These are phyloP conservation scores for Bonia amplexicaulis DNA, from an alignment of 176 grass and related monocot genomes.

Conservation along the genomic window DNA sequence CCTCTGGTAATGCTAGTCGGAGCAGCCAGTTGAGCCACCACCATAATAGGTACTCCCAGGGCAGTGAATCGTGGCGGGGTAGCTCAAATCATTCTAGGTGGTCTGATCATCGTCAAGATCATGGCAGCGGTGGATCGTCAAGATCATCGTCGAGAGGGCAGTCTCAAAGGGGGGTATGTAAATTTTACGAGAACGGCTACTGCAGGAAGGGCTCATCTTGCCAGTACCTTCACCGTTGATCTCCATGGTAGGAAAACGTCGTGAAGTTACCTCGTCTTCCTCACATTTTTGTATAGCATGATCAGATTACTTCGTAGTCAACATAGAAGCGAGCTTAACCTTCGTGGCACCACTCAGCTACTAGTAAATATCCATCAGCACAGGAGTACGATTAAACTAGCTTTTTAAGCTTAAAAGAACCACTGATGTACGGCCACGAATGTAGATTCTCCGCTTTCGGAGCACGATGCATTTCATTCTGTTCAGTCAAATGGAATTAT, in stretches of 20 bases:
- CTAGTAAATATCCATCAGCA: slow-evolving; percentile 34
- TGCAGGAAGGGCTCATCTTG: slow-evolving; percentile 77
- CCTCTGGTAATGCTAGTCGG: slow-evolving; percentile 35
- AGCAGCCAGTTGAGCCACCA: slow-evolving; percentile 40
- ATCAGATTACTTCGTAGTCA: slow-evolving; percentile 29
- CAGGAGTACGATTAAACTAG: slow-evolving; percentile 18
- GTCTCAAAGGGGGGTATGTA: slow-evolving; percentile 57
- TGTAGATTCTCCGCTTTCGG: background rate
- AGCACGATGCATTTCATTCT: background rate
- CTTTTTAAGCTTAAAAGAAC: slow-evolving; percentile 8
- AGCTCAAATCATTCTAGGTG: slow-evolving; percentile 40
- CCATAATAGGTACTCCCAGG: slow-evolving; percentile 25
- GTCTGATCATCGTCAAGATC: slow-evolving; percentile 37
- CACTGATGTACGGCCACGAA: background rate
- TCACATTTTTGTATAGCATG: slow-evolving; percentile 53
- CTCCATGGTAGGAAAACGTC: slow-evolving; percentile 1
- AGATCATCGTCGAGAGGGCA: slow-evolving; percentile 47
- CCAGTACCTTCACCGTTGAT: slow-evolving; percentile 72
- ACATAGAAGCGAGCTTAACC: slow-evolving; percentile 28
- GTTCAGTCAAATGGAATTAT: background rate
- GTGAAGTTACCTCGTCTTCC: background rate
- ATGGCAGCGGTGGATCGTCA: slow-evolving; percentile 45
- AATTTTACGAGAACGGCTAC: slow-evolving; percentile 74
- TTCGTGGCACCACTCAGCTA: background rate
- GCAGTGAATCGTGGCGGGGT: slow-evolving; percentile 20